Evolutionary conservation across 73 alveolate species (phyloP), one percentile per base, ranked within the genome.

Genomic region (Stentor roeselii): DNA sequence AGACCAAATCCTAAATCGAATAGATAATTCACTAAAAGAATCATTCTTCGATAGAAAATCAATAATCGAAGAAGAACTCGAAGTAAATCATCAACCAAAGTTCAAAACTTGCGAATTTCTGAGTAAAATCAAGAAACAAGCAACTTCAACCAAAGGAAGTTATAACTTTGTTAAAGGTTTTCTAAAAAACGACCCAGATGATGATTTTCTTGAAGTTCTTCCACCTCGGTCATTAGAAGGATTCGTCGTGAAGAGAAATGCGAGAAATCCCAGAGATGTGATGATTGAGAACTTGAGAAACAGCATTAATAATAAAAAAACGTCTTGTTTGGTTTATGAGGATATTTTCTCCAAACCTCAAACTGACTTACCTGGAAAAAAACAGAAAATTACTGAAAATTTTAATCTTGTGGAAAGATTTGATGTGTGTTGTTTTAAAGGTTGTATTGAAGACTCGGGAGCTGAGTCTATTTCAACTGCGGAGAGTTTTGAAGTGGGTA

Each of bases 321-420:
- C 67, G 6, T 11, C 67, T 50, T 21, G 21, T 50, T 50, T 50
- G 21, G 30, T 11, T 21, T 6, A 6, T 11, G 67, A 50, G 30
- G 21, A 21, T 50, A 50, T 50, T 50, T 50, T 50, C 21, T 11
- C 67, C 6, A 50, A 50, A 50, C 21, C 67, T 50, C 21, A 6
- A 50, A 50, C 67, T 50, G 67, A 50, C 67, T 21, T 50, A 11
- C 67, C 67, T 50, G 67, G 67, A 21, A 50, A 50, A 50, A 50
- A 11, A 6, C 6, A 50, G 6, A 50, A 50, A 50, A 50, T 11
- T 21, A 6, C 67, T 50, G 67, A 50, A 50, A 21, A 50, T 50
- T 11, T 11, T 50, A 21, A 50, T 6, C 21, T 21, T 50, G 67
- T 11, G 30, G 6, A 50, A 6, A 50, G 6, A 11, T 21, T 21